Evolutionary conservation across 345 rosid species (phyloP).

Genomic region (Arabidopsis arenosa): DNA sequence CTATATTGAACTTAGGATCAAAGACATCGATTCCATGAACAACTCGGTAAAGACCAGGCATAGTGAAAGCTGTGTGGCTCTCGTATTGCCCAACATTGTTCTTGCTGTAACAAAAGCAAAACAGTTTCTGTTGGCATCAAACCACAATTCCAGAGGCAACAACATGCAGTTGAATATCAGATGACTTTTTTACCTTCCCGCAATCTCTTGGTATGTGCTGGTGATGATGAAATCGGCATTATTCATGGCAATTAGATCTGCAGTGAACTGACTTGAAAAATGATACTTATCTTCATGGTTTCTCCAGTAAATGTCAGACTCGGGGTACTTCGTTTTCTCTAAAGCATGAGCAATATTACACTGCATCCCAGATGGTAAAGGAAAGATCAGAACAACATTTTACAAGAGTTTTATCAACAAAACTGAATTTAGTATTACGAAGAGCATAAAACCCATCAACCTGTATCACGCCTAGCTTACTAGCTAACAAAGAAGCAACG

Average conservation of each 20-base stretch:
- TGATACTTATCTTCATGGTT: constrained; percentile 60
- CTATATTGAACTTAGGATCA: constrained; percentile 69
- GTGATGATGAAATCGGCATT: constrained; percentile 63
- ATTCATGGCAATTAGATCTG: constrained; percentile 66
- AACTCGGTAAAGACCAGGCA: constrained; percentile 66
- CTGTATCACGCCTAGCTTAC: constrained; percentile 60
- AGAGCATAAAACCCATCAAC: constrained; percentile 29
- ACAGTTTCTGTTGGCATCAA: constrained; percentile 21
- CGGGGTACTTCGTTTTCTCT: constrained; percentile 68
- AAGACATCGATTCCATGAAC: constrained; percentile 71
- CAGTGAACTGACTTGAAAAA: constrained; percentile 61
- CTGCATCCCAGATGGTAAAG: constrained; percentile 37
- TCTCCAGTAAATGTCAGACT: constrained; percentile 63
- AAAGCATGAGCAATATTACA: constrained; percentile 66
- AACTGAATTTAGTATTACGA: background rate
- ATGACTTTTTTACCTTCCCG: constrained; percentile 50
- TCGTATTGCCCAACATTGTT: constrained; percentile 63
- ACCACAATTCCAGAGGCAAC: constrained; percentile 10
- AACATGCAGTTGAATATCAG: background rate
- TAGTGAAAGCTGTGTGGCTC: constrained; percentile 68
- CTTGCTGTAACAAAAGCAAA: constrained; percentile 47
- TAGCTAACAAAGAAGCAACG: constrained; percentile 58
- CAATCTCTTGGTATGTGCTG: constrained; percentile 62
- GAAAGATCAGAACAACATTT: constrained; percentile 21
- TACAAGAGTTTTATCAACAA: constrained; percentile 4